Percentiles rank a stretch among this genome's conserved stretches.
Evolutionary conservation across 495 filamentous ascomycete species (phyloP).

Genomic region (Penicillium soppii): DNA sequence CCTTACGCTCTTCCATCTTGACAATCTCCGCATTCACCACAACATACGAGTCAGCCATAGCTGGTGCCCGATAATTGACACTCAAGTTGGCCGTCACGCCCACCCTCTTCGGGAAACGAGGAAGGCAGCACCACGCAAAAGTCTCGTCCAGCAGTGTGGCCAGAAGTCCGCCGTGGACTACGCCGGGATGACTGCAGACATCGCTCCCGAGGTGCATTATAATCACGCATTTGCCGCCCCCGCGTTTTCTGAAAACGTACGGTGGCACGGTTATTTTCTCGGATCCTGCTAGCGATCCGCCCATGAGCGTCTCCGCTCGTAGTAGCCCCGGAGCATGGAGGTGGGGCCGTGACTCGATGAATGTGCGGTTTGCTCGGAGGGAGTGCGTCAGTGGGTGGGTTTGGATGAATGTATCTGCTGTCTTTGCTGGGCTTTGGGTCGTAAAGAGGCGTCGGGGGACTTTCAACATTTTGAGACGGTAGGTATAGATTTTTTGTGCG

Average conservation of each 20-base stretch:
- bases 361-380: constrained; percentile 62
- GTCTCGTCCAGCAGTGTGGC: constrained; percentile 90
- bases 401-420: constrained; percentile 68
- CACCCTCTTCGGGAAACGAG: constrained; percentile 78
- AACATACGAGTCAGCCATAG: constrained; percentile 66
- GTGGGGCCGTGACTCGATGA: constrained; percentile 74
- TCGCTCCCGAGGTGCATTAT: constrained; percentile 74
- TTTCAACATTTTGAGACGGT: too few species aligned
- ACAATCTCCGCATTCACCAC: constrained; percentile 74
- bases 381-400: constrained; percentile 65
- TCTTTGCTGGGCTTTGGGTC: neutral
- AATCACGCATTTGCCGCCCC: constrained; percentile 65
- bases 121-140: constrained; percentile 81
- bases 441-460: neutral
- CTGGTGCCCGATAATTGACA: constrained; percentile 79
- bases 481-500: too few species aligned
- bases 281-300: constrained; percentile 69
- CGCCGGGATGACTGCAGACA: constrained; percentile 83
- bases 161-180: constrained; percentile 83
- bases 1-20: constrained; percentile 89
- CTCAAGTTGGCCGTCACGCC: constrained; percentile 87
- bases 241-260: constrained; percentile 63
- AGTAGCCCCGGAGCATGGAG: constrained; percentile 68
- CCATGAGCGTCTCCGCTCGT: constrained; percentile 72
- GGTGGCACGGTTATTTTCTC: constrained; percentile 77